These are phyloP conservation scores for Arthroderma uncinatum DNA, from an alignment of 2,329 filamentous ascomycete species.

Conservation along the genomic window DNA sequence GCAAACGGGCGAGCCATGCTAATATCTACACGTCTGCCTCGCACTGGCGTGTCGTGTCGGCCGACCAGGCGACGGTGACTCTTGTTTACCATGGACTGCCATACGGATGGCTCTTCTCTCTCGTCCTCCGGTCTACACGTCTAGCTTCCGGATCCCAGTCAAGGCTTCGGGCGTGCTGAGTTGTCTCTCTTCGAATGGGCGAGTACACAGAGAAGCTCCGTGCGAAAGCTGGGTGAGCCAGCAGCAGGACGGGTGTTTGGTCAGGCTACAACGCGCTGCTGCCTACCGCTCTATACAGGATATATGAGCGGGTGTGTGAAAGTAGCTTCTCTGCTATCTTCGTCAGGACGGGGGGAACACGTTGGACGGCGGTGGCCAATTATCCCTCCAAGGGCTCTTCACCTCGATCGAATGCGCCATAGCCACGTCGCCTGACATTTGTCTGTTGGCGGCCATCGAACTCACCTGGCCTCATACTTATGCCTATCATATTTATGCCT, in stretches of 20 bases:
- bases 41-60: background rate
- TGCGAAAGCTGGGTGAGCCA: background rate
- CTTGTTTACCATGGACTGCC: background rate
- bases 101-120: background rate
- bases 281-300: background rate
- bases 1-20: background rate
- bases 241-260: background rate
- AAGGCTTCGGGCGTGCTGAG: background rate
- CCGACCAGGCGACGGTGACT: background rate
- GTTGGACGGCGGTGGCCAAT: background rate
- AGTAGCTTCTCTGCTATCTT: background rate
- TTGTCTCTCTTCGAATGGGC: background rate
- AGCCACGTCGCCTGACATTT: background rate
- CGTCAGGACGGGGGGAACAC: background rate
- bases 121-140: too few species aligned
- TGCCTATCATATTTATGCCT: too few species aligned
- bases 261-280: background rate
- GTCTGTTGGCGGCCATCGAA: background rate
- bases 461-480: too few species aligned
- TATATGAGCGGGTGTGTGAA: too few species aligned
- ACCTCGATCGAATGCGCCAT: background rate
- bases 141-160: too few species aligned
- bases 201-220: background rate
- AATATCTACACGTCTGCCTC: background rate
- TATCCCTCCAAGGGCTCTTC: background rate